Percentiles rank a stretch among this genome's conserved stretches.
Conservation (phyloP, 169 alveolate genomes). For the Neospora caninum region DNA sequence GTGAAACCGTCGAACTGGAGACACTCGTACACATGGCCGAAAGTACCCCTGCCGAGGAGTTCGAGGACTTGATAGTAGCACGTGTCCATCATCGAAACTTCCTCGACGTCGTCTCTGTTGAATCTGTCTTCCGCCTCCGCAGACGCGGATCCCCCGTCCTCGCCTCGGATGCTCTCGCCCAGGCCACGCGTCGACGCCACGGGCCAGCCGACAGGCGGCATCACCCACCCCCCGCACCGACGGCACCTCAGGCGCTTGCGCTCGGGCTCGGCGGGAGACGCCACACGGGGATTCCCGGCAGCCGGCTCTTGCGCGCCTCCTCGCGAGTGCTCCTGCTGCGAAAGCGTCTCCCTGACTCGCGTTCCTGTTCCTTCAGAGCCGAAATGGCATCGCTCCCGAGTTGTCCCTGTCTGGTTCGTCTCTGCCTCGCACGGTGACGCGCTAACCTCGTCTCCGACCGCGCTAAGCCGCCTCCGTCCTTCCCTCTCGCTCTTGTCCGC, state of each 20-base stretch:
- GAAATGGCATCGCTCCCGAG: not conserved
- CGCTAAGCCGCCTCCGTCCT: too few relatives aligned
- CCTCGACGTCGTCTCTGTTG: not conserved
- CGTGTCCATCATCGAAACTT: not conserved
- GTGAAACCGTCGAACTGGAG: slow-evolving; percentile 30
- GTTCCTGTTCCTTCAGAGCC: too few relatives aligned
- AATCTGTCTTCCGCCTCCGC: not conserved
- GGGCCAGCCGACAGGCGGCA: not conserved
- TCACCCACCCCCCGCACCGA: not conserved
- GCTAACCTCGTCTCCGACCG: not conserved
- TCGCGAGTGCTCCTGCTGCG: too few relatives aligned
- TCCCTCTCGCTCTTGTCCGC: too few relatives aligned
- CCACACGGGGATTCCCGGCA: not conserved
- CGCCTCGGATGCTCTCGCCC: not conserved
- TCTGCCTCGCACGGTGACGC: not conserved
- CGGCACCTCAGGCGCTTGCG: not conserved
- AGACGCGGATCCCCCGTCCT: not conserved
- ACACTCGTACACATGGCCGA: slow-evolving; percentile 79
- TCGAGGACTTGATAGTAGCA: slow-evolving; percentile 71
- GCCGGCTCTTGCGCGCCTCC: not conserved
- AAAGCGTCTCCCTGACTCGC: too few relatives aligned
- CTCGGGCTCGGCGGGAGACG: not conserved
- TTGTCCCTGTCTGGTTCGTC: not conserved
- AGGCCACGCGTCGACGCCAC: not conserved
- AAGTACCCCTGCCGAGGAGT: slow-evolving; percentile 82